phyloP scores from a whole-genome alignment of 345 rosid genomes.

The Brassica napus region Da-Ae NC_063443.1:7706001-7706500 shows the following conservation, averaged over 20 bases:
- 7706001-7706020: neutral
- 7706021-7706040: neutral
- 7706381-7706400: conserved; percentile 63
- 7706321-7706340: conserved; percentile 63
- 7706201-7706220: conserved; percentile 60
- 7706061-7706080: neutral
- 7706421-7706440: conserved; percentile 53
- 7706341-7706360: conserved; percentile 72
- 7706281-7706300: conserved; percentile 53
- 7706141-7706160: conserved; percentile 57
- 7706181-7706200: conserved; percentile 71
- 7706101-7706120: conserved; percentile 37
- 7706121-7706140: conserved; percentile 49
- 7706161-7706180: conserved; percentile 51
- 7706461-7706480: conserved; percentile 57
- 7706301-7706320: conserved; percentile 49
- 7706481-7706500: conserved; percentile 29
- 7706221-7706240: conserved; percentile 56
- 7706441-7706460: conserved; percentile 60
- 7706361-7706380: conserved; percentile 92
- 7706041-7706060: neutral
- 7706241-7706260: conserved; percentile 77
- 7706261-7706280: conserved; percentile 85
- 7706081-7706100: conserved; percentile 51
- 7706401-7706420: conserved; percentile 33